A percentile compares a stretch with the other conserved stretches of the same genome.
These are phyloP conservation scores for Kwoniella shandongensis DNA, from an alignment of 768 basidiomycete genomes.

Conservation along the genomic window DNA sequence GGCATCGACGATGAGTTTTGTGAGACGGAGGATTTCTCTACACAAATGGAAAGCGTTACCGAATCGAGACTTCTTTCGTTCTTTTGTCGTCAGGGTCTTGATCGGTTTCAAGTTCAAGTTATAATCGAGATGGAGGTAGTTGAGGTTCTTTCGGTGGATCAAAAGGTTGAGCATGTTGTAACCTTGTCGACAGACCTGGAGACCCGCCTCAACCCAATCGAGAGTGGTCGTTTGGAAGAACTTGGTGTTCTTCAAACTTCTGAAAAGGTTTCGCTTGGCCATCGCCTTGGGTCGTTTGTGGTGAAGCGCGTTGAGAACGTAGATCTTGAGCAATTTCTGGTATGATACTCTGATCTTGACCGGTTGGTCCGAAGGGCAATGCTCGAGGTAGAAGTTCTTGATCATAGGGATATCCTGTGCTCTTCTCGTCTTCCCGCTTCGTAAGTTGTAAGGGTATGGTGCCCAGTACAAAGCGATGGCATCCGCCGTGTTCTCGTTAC, in stretches of 20 bases:
- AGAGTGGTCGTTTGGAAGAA: slow-evolving; percentile 98
- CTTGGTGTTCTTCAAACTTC: slow-evolving; percentile 83
- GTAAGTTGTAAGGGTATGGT: slow-evolving; percentile 88
- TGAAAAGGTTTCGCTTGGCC: slow-evolving; percentile 96
- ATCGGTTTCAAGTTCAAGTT: slow-evolving; percentile 96
- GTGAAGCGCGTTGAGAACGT: slow-evolving; percentile 89
- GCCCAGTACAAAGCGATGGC: slow-evolving; percentile 99
- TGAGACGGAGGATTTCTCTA: slow-evolving; percentile 94
- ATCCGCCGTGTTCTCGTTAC: slow-evolving; percentile 90
- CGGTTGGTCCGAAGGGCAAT: slow-evolving; percentile 91
- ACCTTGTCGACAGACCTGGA: slow-evolving; percentile 97
- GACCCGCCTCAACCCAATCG: slow-evolving; percentile 98
- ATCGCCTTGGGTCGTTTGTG: slow-evolving; percentile 89
- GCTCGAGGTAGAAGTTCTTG: slow-evolving; percentile 98
- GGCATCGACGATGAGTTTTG: slow-evolving; percentile 97
- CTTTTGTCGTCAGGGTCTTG: slow-evolving; percentile 96
- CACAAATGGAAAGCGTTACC: slow-evolving; percentile 95
- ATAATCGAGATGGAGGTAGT: slow-evolving; percentile 87
- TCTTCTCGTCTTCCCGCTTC: slow-evolving; percentile 86
- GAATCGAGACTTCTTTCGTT: slow-evolving; percentile 99
- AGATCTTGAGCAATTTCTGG: slow-evolving; percentile 91
- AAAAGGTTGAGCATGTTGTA: slow-evolving; percentile 99
- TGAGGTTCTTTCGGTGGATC: slow-evolving; percentile 85
- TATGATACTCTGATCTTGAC: slow-evolving; percentile 99
- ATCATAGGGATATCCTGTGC: slow-evolving; percentile 94